Conservation (phyloP, 495 filamentous ascomycete genomes). For the Daldinia caldariorum region DNA sequence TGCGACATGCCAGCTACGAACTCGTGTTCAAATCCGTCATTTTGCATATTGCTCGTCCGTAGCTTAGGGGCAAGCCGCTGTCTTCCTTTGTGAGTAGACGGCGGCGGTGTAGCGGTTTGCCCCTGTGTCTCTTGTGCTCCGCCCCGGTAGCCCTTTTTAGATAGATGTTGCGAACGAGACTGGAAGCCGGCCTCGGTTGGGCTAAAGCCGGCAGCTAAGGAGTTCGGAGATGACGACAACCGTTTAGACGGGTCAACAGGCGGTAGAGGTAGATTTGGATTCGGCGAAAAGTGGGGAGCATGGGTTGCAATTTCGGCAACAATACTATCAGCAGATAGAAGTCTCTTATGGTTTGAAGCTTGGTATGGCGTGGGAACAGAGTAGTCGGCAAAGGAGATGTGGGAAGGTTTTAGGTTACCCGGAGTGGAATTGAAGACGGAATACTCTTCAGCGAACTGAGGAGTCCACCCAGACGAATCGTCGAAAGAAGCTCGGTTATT, state of each 20-base stretch:
- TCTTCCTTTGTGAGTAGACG: constrained; percentile 59
- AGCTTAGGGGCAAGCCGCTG: constrained; percentile 64
- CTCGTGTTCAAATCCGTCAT: constrained; percentile 59
- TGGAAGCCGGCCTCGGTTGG: constrained; percentile 40
- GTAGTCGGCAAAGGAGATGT: constrained; percentile 55
- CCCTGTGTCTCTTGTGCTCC: constrained; percentile 48
- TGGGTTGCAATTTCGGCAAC: constrained; percentile 63
- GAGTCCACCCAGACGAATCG: constrained; percentile 62
- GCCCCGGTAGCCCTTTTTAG: constrained; percentile 55
- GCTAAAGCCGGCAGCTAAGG: constrained; percentile 54
- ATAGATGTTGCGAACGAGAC: constrained; percentile 41
- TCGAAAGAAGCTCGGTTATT: constrained; percentile 57
- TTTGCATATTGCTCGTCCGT: constrained; percentile 61
- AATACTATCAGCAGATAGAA: constrained; percentile 52
- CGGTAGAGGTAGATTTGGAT: constrained; percentile 61
- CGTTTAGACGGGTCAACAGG: constrained; percentile 67
- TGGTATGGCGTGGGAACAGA: constrained; percentile 47
- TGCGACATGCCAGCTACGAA: constrained; percentile 53
- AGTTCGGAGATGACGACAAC: constrained; percentile 64
- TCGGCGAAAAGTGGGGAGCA: constrained; percentile 67
- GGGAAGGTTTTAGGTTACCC: constrained; percentile 57
- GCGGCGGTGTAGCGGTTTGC: constrained; percentile 64
- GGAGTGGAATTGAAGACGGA: constrained; percentile 67
- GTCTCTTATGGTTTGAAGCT: constrained; percentile 51
- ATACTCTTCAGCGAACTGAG: constrained; percentile 66